phyloP scores from a whole-genome alignment of 768 basidiomycete genomes.

The Boletus rubropictus region DNA sequence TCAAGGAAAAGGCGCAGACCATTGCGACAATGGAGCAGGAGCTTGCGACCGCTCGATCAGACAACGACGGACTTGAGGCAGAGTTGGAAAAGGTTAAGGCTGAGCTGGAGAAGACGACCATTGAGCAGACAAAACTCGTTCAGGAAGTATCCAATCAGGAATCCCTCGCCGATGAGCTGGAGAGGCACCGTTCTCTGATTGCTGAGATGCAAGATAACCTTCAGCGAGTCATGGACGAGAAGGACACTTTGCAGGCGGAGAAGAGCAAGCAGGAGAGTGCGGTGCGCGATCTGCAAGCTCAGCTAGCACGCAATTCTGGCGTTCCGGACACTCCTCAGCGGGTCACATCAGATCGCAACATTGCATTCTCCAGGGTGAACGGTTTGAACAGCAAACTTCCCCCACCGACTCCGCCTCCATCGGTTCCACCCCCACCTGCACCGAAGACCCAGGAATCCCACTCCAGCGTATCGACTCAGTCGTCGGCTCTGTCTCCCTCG shows the following conservation, averaged over 20 bases:
- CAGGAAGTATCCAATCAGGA: slow-evolving; percentile 73
- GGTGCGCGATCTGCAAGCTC: slow-evolving; percentile 76
- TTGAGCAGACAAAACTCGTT: slow-evolving; percentile 56
- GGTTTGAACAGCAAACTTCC: slow-evolving; percentile 73
- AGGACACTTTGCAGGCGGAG: slow-evolving; percentile 70
- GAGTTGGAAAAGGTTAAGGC: slow-evolving; percentile 45
- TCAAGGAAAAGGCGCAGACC: slow-evolving; percentile 45
- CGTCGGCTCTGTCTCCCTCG: slow-evolving; percentile 49
- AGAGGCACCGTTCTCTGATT: slow-evolving; percentile 68
- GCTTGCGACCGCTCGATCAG: slow-evolving; percentile 36
- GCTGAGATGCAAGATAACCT: slow-evolving; percentile 74
- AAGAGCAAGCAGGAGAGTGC: slow-evolving; percentile 59
- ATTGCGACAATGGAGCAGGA: slow-evolving; percentile 48
- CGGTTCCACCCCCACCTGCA: slow-evolving; percentile 77
- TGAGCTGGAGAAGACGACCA: slow-evolving; percentile 54
- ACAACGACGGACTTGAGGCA: slow-evolving; percentile 39
- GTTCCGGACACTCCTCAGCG: slow-evolving; percentile 43
- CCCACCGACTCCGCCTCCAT: slow-evolving; percentile 78
- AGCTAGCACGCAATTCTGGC: slow-evolving; percentile 50
- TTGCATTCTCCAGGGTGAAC: slow-evolving; percentile 52
- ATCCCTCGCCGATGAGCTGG: slow-evolving; percentile 67
- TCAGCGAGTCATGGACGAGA: slow-evolving; percentile 77
- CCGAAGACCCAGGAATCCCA: slow-evolving; percentile 51
- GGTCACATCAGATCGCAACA: slow-evolving; percentile 45
- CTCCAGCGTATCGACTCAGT: slow-evolving; percentile 56